These are phyloP conservation scores for Ramichloridium luteum DNA, from an alignment of 2,329 filamentous ascomycete genomes.

Conservation along the genomic window DNA sequence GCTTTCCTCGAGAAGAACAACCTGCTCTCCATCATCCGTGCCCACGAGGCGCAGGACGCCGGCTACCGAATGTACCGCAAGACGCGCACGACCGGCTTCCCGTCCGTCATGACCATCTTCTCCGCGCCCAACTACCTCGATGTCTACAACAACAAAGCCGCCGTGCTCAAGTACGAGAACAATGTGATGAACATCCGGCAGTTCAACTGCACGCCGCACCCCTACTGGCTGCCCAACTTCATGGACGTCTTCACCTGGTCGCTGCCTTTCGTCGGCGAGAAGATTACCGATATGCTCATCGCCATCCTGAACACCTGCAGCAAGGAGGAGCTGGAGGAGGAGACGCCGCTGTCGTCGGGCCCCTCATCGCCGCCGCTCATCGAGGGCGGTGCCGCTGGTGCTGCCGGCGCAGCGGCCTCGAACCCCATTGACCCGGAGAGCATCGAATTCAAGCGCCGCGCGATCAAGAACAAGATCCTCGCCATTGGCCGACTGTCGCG, in stretches of 20 bases:
- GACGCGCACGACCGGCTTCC: conserved; percentile 93
- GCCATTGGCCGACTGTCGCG: conserved; percentile 92
- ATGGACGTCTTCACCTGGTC: conserved; percentile 99
- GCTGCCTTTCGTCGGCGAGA: conserved; percentile 93
- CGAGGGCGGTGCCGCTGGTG: conserved; percentile 18
- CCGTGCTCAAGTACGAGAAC: conserved; percentile 97
- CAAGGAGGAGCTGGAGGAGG: conserved; percentile 90
- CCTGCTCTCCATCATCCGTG: conserved; percentile 87
- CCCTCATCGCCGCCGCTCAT: conserved; percentile 60
- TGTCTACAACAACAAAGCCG: conserved; percentile 99
- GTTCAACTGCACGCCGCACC: conserved; percentile 98
- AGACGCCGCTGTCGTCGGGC: conserved; percentile 62
- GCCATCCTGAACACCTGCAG: conserved; percentile 96
- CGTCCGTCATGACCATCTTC: conserved; percentile 99
- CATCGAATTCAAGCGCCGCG: conserved; percentile 84
- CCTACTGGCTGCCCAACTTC: conserved; percentile 98
- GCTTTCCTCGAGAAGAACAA: conserved; percentile 99
- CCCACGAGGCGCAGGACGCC: conserved; percentile 96
- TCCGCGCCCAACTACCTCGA: conserved; percentile 97
- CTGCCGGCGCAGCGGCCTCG: conserved; percentile 16
- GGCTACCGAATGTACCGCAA: conserved; percentile 99
- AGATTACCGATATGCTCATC: conserved; percentile 98
- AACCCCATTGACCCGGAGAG: conserved; percentile 59
- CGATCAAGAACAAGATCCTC: conserved; percentile 99
- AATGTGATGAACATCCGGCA: conserved; percentile 99